Evolutionary conservation across 805 yeast genomes (phyloP).

Genomic region (Sugiyamaella mastotermitis): DNA sequence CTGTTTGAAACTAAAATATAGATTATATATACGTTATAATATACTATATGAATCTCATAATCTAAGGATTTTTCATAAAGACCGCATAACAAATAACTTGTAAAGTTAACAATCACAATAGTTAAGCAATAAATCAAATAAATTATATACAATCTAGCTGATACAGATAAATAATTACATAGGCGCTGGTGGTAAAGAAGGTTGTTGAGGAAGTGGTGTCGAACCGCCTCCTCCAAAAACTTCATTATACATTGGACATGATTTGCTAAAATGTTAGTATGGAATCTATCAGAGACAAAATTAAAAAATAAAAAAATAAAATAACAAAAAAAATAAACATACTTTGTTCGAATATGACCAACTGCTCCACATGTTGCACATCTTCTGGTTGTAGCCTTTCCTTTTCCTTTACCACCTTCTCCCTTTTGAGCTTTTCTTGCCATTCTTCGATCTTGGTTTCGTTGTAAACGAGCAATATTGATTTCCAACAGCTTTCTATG

Average conservation of each 20-base stretch:
- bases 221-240: slow-evolving; percentile 17
- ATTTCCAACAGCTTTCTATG: slow-evolving; percentile 73
- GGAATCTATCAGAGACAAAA: background rate
- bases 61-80: no score
- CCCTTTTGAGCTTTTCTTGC: slow-evolving; percentile 48
- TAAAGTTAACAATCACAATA: no score
- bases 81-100: no score
- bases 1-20: no score
- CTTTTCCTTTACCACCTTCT: slow-evolving; percentile 54
- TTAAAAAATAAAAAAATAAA: slow-evolving; percentile 1
- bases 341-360: slow-evolving; percentile 88
- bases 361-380: slow-evolving; percentile 94
- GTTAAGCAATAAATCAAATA: no score
- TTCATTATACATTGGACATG: slow-evolving; percentile 83
- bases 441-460: slow-evolving; percentile 60
- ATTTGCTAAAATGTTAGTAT: slow-evolving; percentile 33
- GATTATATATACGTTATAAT: no score
- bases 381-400: slow-evolving; percentile 67
- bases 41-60: no score
- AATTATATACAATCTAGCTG: no score
- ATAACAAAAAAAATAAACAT: slow-evolving; percentile 3
- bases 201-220: background rate
- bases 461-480: slow-evolving; percentile 75
- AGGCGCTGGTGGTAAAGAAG: slow-evolving; percentile 15
- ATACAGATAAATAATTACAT: no score